phyloP scores from a whole-genome alignment of 2,329 filamentous ascomycete genomes.

The Epichloe baconii region DNA sequence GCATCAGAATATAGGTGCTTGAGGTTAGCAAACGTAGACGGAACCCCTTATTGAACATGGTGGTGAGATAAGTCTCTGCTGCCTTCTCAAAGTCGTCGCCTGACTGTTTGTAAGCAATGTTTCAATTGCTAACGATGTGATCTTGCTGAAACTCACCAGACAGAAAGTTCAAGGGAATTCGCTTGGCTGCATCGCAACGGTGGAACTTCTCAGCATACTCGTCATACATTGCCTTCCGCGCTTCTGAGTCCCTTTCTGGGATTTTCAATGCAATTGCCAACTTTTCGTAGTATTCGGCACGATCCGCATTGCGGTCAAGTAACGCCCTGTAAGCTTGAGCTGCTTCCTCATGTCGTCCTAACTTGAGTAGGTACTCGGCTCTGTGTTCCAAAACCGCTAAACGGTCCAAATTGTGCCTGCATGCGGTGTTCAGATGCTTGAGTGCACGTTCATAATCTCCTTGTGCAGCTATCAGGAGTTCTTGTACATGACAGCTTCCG shows the following conservation, averaged over 20 bases:
- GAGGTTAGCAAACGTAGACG: slow-evolving; percentile 91
- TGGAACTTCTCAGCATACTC: slow-evolving; percentile 71
- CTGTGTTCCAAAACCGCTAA: slow-evolving; percentile 74
- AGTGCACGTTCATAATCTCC: slow-evolving; percentile 74
- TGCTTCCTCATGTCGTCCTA: slow-evolving; percentile 69
- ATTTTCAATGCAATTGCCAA: slow-evolving; percentile 59
- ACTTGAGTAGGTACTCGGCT: slow-evolving; percentile 69
- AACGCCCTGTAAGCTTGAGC: slow-evolving; percentile 68
- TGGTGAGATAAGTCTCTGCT: slow-evolving; percentile 64
- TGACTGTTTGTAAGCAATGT: slow-evolving; percentile 19
- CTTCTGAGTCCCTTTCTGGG: slow-evolving; percentile 40
- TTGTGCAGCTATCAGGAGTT: slow-evolving; percentile 87
- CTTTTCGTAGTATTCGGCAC: slow-evolving; percentile 71
- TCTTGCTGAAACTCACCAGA: slow-evolving; percentile 36
- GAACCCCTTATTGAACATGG: slow-evolving; percentile 83
- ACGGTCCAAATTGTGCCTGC: slow-evolving; percentile 70
- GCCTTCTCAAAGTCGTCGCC: slow-evolving; percentile 69
- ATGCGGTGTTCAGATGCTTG: slow-evolving; percentile 68
- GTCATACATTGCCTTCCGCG: slow-evolving; percentile 57
- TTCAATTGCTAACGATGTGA: neutral
- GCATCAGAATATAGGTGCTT: slow-evolving; percentile 79
- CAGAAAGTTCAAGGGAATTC: slow-evolving; percentile 82
- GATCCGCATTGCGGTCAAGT: slow-evolving; percentile 78
- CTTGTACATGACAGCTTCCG: slow-evolving; percentile 89
- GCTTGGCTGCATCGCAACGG: slow-evolving; percentile 70